phyloP scores from a whole-genome alignment of 305 asterid genomes.

The Fraxinus baroniana region DNA sequence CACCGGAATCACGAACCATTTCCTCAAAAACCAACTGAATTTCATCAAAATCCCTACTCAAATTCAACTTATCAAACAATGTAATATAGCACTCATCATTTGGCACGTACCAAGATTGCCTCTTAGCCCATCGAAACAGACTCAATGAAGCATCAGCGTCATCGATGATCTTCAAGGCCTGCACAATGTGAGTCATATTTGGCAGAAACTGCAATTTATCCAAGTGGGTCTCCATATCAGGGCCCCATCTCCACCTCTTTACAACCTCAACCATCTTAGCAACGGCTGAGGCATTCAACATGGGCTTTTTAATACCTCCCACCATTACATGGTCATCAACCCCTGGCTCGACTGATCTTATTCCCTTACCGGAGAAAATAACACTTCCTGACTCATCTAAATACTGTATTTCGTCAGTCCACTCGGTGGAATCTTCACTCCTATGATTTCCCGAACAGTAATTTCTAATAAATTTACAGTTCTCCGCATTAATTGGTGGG shows the following conservation, averaged over 20 bases:
- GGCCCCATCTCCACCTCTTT: conserved; percentile 98
- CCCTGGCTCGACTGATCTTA: conserved; percentile 86
- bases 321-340: conserved; percentile 85
- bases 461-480: conserved; percentile 31
- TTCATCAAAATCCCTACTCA: conserved; percentile 69
- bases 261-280: conserved; percentile 90
- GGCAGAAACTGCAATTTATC: conserved; percentile 60
- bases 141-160: conserved; percentile 75
- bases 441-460: conserved; percentile 35
- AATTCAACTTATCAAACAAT: conserved; percentile 75
- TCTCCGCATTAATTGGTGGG: conserved; percentile 11
- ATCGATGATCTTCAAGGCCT: conserved; percentile 74
- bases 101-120: conserved; percentile 83
- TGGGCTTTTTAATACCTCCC: conserved; percentile 86
- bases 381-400: conserved; percentile 87
- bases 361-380: conserved; percentile 87
- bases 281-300: conserved; percentile 78
- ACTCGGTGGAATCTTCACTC: conserved; percentile 39
- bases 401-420: conserved; percentile 65
- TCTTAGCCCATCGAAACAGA: conserved; percentile 88
- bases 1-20: conserved; percentile 71
- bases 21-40: conserved; percentile 86
- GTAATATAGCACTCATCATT: conserved; percentile 67
- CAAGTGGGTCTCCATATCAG: conserved; percentile 91
- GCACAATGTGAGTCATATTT: conserved; percentile 48